Percentiles rank a stretch among this genome's conserved stretches.
phyloP scores from a whole-genome alignment of 2,329 filamentous ascomycete species.

The Zasmidium angulare region DNA sequence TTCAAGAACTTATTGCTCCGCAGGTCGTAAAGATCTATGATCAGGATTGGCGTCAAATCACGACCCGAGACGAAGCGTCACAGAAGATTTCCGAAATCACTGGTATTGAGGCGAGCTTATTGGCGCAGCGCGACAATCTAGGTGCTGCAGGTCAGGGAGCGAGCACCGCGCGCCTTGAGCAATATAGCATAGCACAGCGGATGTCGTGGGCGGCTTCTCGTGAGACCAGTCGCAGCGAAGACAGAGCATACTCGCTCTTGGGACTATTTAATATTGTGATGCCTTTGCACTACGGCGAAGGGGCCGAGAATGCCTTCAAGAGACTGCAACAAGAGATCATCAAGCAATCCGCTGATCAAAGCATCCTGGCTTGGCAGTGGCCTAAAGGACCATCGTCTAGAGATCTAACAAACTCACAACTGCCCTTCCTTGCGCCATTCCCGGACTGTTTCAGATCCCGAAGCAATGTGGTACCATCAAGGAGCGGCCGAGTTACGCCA shows the following conservation, averaged over 20 bases:
- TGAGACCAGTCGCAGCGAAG: conserved; percentile 10
- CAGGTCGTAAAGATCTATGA: neutral
- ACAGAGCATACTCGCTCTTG: conserved; percentile 14
- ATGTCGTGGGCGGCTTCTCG: conserved; percentile 14
- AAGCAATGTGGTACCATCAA: too few relatives aligned
- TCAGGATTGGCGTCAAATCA: neutral
- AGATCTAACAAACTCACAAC: too few relatives aligned
- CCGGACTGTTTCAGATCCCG: too few relatives aligned
- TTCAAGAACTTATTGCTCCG: conserved; percentile 1
- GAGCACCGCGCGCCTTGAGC: too few relatives aligned
- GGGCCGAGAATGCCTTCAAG: conserved; percentile 11
- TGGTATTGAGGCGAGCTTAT: too few relatives aligned
- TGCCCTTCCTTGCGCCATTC: too few relatives aligned
- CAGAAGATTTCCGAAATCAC: too few relatives aligned
- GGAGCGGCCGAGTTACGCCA: too few relatives aligned
- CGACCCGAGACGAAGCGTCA: neutral
- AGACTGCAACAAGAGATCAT: conserved; percentile 21
- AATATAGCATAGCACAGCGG: neutral
- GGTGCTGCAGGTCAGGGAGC: too few relatives aligned
- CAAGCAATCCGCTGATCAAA: neutral
- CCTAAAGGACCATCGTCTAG: too few relatives aligned
- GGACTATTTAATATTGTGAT: conserved; percentile 14
- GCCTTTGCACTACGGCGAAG: conserved; percentile 13
- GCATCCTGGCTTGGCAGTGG: neutral
- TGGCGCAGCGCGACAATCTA: too few relatives aligned